A percentile compares a stretch with the other conserved stretches of the same genome.
These are phyloP conservation scores for Pachyrhizus erosus DNA, from an alignment of 306 rosid species.

Conservation along the genomic window DNA sequence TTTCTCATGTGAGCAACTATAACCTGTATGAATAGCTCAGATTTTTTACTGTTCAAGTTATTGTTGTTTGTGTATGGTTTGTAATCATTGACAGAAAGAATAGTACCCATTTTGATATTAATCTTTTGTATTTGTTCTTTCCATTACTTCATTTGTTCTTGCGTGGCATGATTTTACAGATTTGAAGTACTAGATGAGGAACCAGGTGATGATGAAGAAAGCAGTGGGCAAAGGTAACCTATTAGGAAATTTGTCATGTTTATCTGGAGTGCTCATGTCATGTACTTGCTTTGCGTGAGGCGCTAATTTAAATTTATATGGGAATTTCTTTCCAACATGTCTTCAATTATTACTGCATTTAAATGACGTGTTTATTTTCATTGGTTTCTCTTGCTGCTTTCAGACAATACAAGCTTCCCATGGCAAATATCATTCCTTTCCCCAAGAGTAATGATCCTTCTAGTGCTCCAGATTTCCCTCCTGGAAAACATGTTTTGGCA, in stretches of 20 bases:
- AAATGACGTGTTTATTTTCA: constrained; percentile 1
- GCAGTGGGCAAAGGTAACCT: constrained; percentile 77
- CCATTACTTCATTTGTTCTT: constrained; percentile 24
- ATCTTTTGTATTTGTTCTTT: constrained; percentile 16
- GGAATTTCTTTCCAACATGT: constrained; percentile 13
- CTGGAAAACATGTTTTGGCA: constrained; percentile 91
- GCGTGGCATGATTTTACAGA: constrained; percentile 55
- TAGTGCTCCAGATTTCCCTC: constrained; percentile 68
- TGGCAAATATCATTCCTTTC: constrained; percentile 86
- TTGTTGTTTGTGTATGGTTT: constrained; percentile 7
- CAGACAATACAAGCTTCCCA: constrained; percentile 90
- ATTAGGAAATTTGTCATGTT: constrained; percentile 5
- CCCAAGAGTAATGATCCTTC: constrained; percentile 91
- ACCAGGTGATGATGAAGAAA: constrained; percentile 95
- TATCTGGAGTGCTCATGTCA: not conserved
- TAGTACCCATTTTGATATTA: not conserved
- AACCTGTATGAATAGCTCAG: constrained; percentile 17
- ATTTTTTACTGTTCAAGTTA: constrained; percentile 16
- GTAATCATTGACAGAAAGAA: constrained; percentile 10
- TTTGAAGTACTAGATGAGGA: constrained; percentile 97
- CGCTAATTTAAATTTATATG: not conserved
- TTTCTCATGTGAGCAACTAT: constrained; percentile 26
- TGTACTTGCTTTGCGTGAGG: constrained; percentile 13
- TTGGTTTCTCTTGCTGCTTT: constrained; percentile 36
- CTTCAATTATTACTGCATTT: not conserved